Base-by-base conservation (phyloP, 768 basidiomycete genomes). In the Leucocoprinus leucothites region DNA sequence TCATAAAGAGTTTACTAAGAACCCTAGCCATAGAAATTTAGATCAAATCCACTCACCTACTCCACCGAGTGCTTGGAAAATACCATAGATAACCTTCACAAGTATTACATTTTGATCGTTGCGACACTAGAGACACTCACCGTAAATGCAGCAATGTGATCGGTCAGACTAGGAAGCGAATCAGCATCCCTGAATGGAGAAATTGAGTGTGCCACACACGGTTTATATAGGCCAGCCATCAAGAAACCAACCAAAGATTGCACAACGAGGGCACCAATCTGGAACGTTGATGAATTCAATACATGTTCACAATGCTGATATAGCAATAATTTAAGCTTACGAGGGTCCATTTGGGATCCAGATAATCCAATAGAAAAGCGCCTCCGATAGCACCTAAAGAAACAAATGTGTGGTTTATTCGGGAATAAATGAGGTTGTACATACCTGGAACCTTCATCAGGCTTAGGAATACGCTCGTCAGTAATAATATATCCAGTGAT, bases 31-130 rank as follows among this genome's bases (percentile, higher is more conserved):
- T 6, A 34, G 38, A 38, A 38, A 31, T 31, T 31, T 31, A 5
- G 26, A 14, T 3, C n/a, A 51, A 46, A 25, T 34, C 19, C 26
- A 62, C 74, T 34, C 49, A 77, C 89, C 91, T 25, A 92, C 73
- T 71, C 94, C 94, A 44, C 94, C 94, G 51, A 93, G 87, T 62
- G 82, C 84, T 62, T 95, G 66, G 80, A 96, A 96, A 45, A 96
- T 82, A 16, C 94, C 94, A 62, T 96, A 96, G 9, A 96, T 72
- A 24, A 94, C 82, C 82, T 84, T n/a, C n/a, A n/a, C n/a, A n/a
- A 34, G n/a, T n/a, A 35, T 3, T 1, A 36, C n/a, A 1, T 5
- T 34, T 8, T 36, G 11, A 11, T 1, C 24, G 5, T 48, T 9
- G 16, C 8, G 5, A 22, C 8, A 36, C 6, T 36, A 35, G 7